Conservation (phyloP, 371 early-diverging fungal species). For the Circinella minor region DNA sequence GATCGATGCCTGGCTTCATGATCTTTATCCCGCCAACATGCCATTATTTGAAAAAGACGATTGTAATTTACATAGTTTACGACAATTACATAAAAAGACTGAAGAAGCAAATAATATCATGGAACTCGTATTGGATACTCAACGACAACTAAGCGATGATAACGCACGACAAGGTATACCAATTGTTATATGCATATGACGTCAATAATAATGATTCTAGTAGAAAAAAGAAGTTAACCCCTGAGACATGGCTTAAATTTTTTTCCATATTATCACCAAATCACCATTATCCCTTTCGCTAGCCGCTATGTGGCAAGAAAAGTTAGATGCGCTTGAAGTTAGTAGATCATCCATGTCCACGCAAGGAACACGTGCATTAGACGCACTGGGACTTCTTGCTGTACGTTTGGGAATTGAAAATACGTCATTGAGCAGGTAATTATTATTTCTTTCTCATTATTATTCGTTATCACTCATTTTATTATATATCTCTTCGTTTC, state of each 20-base stretch:
- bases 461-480: not conserved
- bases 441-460: not conserved
- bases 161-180: constrained; percentile 17
- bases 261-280: too few species aligned
- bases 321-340: constrained; percentile 15
- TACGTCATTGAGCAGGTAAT: constrained; percentile 22
- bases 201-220: not conserved
- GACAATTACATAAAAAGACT: constrained; percentile 16
- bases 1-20: constrained; percentile 22
- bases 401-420: constrained; percentile 20
- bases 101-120: constrained; percentile 20
- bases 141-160: constrained; percentile 15
- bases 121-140: constrained; percentile 13
- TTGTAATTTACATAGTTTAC: not conserved
- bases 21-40: constrained; percentile 15
- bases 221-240: not conserved
- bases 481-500: too few species aligned
- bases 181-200: not conserved
- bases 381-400: constrained; percentile 17
- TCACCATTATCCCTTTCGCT: not conserved
- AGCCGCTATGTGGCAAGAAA: constrained; percentile 24
- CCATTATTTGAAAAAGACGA: constrained; percentile 15
- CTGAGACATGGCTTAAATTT: not conserved
- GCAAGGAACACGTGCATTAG: constrained; percentile 20
- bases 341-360: constrained; percentile 14